Evolutionary conservation across 768 basidiomycete genomes (phyloP).

Genomic region (Kwoniella heveanensis): DNA sequence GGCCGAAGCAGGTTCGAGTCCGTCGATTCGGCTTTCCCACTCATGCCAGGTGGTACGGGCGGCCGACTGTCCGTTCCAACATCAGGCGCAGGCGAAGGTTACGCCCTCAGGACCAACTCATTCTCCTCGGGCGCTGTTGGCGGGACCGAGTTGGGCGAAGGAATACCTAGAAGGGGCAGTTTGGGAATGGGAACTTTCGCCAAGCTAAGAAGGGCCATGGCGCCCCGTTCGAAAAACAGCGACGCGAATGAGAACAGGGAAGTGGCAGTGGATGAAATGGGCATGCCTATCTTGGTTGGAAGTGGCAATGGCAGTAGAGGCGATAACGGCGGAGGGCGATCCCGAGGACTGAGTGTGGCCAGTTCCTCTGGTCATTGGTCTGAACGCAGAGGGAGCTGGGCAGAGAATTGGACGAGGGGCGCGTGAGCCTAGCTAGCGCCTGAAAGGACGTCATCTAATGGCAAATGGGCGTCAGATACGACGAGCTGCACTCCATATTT

Average conservation of each 20-base stretch:
- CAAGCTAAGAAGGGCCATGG: conserved; percentile 9
- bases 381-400: conserved; percentile 47
- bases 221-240: neutral
- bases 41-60: conserved; percentile 21
- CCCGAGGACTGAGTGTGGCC: neutral
- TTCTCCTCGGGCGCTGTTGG: neutral
- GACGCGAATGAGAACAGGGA: neutral
- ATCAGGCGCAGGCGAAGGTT: conserved; percentile 9
- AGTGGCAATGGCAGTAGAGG: neutral
- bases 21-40: conserved; percentile 32
- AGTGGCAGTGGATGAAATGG: conserved; percentile 7
- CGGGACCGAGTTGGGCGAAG: conserved; percentile 4
- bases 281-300: neutral
- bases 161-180: conserved; percentile 24
- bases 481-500: too few species aligned
- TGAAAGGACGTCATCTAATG: too few species aligned
- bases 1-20: conserved; percentile 34
- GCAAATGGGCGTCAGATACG: too few species aligned
- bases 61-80: conserved; percentile 13
- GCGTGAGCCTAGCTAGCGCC: neutral
- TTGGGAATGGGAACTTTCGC: conserved; percentile 26
- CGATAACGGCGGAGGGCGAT: too few species aligned
- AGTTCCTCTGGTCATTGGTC: conserved; percentile 22
- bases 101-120: conserved; percentile 1
- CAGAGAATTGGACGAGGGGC: conserved; percentile 15